Evolutionary conservation across 2,329 filamentous ascomycete species (phyloP).

Genomic region (Hirsutella rhossiliensis): DNA sequence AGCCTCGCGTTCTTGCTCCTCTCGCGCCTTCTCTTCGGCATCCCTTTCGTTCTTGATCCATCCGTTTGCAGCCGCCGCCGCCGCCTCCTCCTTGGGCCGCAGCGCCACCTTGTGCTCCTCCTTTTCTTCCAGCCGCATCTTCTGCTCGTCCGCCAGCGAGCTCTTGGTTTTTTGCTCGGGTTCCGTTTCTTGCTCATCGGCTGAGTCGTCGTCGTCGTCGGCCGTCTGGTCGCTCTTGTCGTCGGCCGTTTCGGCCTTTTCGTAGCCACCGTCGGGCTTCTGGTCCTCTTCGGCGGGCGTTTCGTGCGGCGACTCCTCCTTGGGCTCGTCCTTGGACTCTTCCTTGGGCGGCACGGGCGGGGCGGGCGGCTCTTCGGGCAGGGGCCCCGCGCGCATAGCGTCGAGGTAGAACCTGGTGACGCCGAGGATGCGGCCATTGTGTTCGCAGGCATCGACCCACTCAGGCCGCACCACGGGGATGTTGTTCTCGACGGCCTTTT

Average conservation of each 20-base stretch:
- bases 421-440: slow-evolving; percentile 81
- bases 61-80: slow-evolving; percentile 13
- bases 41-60: slow-evolving; percentile 17
- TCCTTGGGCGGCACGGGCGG: slow-evolving; percentile 16
- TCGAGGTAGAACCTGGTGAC: slow-evolving; percentile 95
- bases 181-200: slow-evolving; percentile 9
- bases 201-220: slow-evolving; percentile 6
- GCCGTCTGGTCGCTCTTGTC: slow-evolving; percentile 6
- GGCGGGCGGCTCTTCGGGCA: slow-evolving; percentile 20
- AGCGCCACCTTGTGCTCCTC: slow-evolving; percentile 41
- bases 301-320: slow-evolving; percentile 5
- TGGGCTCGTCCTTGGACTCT: slow-evolving; percentile 11
- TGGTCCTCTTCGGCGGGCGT: slow-evolving; percentile 9
- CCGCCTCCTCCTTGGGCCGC: slow-evolving; percentile 20
- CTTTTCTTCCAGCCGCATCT: slow-evolving; percentile 42
- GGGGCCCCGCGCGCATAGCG: slow-evolving; percentile 44
- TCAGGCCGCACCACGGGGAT: slow-evolving; percentile 94
- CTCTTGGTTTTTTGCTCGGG: slow-evolving; percentile 24
- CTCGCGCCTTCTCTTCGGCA: slow-evolving; percentile 20
- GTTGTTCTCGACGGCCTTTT: slow-evolving; percentile 95
- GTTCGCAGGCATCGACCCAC: slow-evolving; percentile 95
- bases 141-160: slow-evolving; percentile 36
- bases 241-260: not conserved
- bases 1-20: slow-evolving; percentile 6
- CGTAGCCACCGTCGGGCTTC: not conserved